phyloP scores from a whole-genome alignment of 768 basidiomycete genomes.

The Calocera cornea region DNA sequence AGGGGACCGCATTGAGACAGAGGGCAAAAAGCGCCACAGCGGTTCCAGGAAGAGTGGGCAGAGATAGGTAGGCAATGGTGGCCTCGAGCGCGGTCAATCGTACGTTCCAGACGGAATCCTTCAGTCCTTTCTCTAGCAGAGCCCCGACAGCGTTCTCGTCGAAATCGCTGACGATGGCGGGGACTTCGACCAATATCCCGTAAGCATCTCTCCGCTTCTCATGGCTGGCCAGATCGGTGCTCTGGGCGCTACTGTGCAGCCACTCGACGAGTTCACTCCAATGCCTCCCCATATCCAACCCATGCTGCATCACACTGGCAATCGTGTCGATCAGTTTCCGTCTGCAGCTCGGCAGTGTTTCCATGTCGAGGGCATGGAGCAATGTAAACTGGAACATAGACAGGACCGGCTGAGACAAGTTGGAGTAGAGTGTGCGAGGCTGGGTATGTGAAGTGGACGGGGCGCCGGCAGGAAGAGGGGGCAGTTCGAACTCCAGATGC shows the following conservation, averaged over 20 bases:
- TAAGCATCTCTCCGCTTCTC: background rate
- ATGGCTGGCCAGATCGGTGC: too few species aligned
- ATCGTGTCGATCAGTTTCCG: background rate
- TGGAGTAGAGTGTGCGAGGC: background rate
- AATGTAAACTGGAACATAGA: background rate
- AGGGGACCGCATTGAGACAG: conserved; percentile 37
- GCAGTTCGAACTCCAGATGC: background rate
- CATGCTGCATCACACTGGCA: background rate
- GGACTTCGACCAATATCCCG: background rate
- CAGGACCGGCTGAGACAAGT: background rate
- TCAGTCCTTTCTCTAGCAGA: background rate
- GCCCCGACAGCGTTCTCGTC: background rate
- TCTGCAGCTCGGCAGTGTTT: background rate
- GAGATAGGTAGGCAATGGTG: background rate
- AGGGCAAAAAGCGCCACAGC: background rate
- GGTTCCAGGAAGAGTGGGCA: background rate
- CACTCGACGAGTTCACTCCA: background rate
- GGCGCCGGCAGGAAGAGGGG: background rate
- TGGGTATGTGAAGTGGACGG: background rate
- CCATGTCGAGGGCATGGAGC: background rate
- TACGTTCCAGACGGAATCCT: background rate
- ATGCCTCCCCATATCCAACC: background rate
- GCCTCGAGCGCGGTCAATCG: background rate
- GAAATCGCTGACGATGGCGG: background rate
- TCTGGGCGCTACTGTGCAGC: background rate